Percentiles rank a stretch among this genome's conserved stretches.
These are phyloP conservation scores for Colletotrichum gloeosporioides DNA, from an alignment of 2,329 filamentous ascomycete species.

Conservation along the genomic window DNA sequence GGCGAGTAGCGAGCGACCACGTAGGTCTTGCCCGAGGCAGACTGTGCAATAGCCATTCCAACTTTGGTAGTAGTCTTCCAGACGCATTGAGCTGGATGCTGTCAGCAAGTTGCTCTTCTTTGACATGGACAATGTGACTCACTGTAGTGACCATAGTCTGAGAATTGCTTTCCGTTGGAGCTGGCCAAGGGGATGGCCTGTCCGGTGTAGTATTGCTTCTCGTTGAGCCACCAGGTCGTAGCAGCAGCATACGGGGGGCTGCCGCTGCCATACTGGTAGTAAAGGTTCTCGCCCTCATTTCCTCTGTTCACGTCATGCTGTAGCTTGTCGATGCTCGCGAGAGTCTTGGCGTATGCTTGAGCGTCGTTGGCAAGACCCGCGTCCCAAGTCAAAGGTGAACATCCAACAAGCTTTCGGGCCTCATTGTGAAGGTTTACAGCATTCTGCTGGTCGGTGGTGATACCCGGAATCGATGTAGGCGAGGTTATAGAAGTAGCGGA, in stretches of 20 bases:
- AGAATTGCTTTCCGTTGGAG: neutral
- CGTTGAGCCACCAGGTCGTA: neutral
- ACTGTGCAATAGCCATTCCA: conserved; percentile 32
- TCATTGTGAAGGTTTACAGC: conserved; percentile 1
- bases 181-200: neutral
- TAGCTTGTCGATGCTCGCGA: neutral
- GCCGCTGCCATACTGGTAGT: neutral
- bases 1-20: conserved; percentile 37
- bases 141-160: conserved; percentile 31
- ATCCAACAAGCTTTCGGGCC: neutral
- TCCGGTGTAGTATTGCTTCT: neutral
- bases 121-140: neutral
- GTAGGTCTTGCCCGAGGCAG: conserved; percentile 30
- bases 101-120: neutral
- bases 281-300: neutral
- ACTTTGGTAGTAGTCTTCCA: conserved; percentile 33
- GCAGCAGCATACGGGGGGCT: neutral
- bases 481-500: neutral
- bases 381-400: neutral
- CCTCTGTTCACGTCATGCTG: neutral
- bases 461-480: neutral
- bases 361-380: neutral
- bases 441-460: neutral
- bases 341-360: neutral
- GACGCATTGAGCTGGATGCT: conserved; percentile 27